A percentile compares a stretch with the other conserved stretches of the same genome.
Evolutionary conservation across 83 land plant genomes (phyloP).

Genomic region (Picea abies): DNA sequence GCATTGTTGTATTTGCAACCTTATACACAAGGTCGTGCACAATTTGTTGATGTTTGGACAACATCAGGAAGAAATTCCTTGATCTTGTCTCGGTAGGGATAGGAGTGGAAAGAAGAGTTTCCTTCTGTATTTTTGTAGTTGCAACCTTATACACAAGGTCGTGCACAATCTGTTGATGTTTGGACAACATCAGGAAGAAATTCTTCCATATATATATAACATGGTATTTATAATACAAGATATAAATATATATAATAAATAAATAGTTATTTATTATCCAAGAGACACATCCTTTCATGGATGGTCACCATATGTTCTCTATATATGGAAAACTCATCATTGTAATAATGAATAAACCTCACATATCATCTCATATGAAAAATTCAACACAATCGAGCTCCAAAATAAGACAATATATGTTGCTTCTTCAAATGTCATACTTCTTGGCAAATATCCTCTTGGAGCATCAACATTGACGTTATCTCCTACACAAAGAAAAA

Average conservation of each 20-base stretch:
- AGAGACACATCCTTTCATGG: too few relatives aligned
- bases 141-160: slow-evolving; percentile 17
- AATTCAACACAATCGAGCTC: slow-evolving; percentile 10
- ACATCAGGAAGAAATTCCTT: not conserved
- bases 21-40: slow-evolving; percentile 15
- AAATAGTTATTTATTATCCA: too few relatives aligned
- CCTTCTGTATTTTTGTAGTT: slow-evolving; percentile 13
- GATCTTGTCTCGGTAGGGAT: not conserved
- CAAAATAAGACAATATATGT: slow-evolving; percentile 19
- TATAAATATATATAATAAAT: too few relatives aligned
- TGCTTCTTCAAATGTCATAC: slow-evolving; percentile 18
- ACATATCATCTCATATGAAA: too few relatives aligned
- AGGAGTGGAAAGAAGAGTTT: slow-evolving; percentile 5
- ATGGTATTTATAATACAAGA: too few relatives aligned
- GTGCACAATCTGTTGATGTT: not conserved
- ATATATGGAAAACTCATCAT: too few relatives aligned
- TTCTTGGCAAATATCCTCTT: slow-evolving; percentile 2
- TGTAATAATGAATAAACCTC: too few relatives aligned
- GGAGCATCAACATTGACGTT: not conserved
- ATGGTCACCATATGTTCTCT: too few relatives aligned
- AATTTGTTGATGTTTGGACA: too few relatives aligned
- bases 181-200: too few relatives aligned
- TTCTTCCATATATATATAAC: not conserved
- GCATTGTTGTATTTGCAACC: slow-evolving; percentile 1
- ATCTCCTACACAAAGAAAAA: slow-evolving; percentile 2